phyloP scores from a whole-genome alignment of 1,284 basidiomycete species.

The Salmacisia buchloeana region DNA sequence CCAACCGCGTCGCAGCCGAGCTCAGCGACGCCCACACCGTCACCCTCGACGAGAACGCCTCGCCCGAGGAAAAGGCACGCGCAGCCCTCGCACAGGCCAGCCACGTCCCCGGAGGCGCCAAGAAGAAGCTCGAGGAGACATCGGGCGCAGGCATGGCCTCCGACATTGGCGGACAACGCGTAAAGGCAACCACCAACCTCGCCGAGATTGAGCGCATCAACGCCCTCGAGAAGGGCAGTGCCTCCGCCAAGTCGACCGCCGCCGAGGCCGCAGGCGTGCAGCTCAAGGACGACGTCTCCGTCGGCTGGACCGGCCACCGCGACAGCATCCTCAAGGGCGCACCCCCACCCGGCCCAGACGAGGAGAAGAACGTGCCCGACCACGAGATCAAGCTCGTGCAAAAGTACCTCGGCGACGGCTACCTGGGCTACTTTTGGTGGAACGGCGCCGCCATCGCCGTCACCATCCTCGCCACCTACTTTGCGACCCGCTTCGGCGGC shows the following conservation, averaged over 20 bases:
- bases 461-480: conserved; percentile 42
- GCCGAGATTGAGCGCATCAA: conserved; percentile 40
- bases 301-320: conserved; percentile 38
- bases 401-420: conserved; percentile 29
- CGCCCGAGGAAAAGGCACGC: conserved; percentile 40
- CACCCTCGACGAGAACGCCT: conserved; percentile 40
- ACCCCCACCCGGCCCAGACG: conserved; percentile 6
- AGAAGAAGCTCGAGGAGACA: conserved; percentile 12
- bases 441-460: conserved; percentile 39
- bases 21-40: conserved; percentile 16
- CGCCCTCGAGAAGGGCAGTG: conserved; percentile 17
- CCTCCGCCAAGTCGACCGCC: not conserved
- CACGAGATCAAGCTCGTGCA: conserved; percentile 28
- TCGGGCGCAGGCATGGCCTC: conserved; percentile 24
- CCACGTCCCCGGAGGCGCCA: conserved; percentile 7
- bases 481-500: conserved; percentile 43
- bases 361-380: conserved; percentile 21
- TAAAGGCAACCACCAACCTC: conserved; percentile 34
- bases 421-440: conserved; percentile 39
- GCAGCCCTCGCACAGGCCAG: conserved; percentile 21
- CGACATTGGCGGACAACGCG: conserved; percentile 35
- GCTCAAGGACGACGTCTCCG: conserved; percentile 24
- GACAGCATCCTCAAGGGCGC: conserved; percentile 21
- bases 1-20: conserved; percentile 9
- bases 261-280: not conserved